Conservation (phyloP, 2,329 filamentous ascomycete species). For the Fusarium sacchari region DNA sequence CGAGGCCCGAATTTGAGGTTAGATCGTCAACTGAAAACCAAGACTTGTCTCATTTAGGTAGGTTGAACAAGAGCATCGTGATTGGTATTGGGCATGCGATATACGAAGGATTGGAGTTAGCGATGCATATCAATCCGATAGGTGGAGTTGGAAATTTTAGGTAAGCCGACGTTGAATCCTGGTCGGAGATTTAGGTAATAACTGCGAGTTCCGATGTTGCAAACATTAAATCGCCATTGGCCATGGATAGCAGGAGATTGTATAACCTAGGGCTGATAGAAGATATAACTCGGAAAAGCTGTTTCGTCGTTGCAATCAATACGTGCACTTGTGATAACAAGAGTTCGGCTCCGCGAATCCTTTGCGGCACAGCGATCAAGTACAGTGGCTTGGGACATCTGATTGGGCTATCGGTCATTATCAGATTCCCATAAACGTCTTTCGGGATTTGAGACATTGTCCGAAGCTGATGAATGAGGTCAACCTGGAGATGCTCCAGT, state of each 20-base stretch:
- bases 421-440: no score
- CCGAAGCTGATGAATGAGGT: neutral
- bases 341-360: neutral
- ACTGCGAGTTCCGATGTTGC: rapidly evolving
- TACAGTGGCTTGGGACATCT: no score
- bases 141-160: rapidly evolving
- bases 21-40: neutral
- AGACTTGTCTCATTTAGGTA: neutral
- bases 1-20: neutral
- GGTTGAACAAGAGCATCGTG: neutral
- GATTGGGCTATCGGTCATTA: neutral
- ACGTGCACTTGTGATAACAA: neutral
- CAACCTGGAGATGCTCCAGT: neutral
- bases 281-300: rapidly evolving
- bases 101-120: neutral
- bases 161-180: neutral
- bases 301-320: rapidly evolving
- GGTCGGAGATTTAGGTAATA: neutral
- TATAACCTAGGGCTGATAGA: rapidly evolving
- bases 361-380: rapidly evolving
- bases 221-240: rapidly evolving
- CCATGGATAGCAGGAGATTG: rapidly evolving
- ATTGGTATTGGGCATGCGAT: neutral
- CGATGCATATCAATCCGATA: neutral
- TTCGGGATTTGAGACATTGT: neutral